phyloP scores from a whole-genome alignment of 805 yeast genomes.

The Hermanozyma aechmeae region DNA sequence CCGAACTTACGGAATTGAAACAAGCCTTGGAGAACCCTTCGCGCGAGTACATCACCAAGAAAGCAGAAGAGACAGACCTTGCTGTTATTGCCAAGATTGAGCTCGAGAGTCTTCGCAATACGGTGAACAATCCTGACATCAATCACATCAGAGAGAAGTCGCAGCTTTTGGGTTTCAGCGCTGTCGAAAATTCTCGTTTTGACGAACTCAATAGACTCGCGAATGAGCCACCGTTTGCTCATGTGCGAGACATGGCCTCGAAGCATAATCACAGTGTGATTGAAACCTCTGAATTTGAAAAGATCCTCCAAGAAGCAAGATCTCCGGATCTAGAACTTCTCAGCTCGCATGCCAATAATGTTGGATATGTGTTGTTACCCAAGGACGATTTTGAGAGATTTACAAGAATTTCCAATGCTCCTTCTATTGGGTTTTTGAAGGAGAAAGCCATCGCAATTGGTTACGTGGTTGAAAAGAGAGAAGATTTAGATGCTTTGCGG shows the following conservation, averaged over 20 bases:
- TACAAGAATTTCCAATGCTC: too few relatives aligned
- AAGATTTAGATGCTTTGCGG: too few relatives aligned
- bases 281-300: too few relatives aligned
- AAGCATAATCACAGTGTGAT: too few relatives aligned
- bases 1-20: too few relatives aligned
- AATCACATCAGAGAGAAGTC: constrained; percentile 1
- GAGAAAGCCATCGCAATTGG: not conserved
- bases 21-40: constrained; percentile 3
- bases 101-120: constrained; percentile 1
- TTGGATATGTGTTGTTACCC: not conserved
- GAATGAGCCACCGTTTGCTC: not conserved
- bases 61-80: constrained; percentile 1
- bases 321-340: too few relatives aligned
- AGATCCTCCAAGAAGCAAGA: too few relatives aligned
- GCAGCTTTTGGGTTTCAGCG: not conserved
- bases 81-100: constrained; percentile 6
- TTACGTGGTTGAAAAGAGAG: too few relatives aligned
- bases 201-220: not conserved
- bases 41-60: constrained; percentile 1
- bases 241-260: not conserved
- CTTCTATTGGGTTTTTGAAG: constrained; percentile 1
- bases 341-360: not conserved
- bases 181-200: not conserved
- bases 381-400: not conserved
- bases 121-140: constrained; percentile 1